These are phyloP conservation scores for Ilyonectria destructans DNA, from an alignment of 2,329 filamentous ascomycete genomes.

Conservation along the genomic window DNA sequence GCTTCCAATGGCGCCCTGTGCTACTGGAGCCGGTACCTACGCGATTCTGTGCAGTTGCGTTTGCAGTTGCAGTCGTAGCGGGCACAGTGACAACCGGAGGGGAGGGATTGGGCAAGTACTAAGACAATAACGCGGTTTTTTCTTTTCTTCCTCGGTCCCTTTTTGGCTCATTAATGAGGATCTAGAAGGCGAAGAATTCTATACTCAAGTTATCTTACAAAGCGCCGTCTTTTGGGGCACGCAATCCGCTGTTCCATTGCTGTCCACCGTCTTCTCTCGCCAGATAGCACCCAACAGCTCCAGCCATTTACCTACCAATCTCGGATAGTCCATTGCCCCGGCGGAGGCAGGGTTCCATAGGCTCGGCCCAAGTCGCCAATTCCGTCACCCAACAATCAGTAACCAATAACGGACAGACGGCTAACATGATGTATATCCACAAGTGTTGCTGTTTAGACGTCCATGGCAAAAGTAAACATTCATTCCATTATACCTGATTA, in stretches of 20 bases:
- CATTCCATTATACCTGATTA: too few relatives aligned
- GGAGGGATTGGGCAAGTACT: too few relatives aligned
- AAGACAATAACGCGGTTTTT: too few relatives aligned
- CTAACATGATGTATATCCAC: neutral
- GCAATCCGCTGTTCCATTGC: conserved; percentile 20
- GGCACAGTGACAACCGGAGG: too few relatives aligned
- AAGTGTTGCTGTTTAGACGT: neutral
- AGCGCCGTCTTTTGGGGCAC: neutral
- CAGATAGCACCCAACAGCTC: conserved; percentile 33
- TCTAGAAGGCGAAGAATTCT: neutral
- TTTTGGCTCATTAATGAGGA: neutral
- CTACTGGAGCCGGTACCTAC: neutral
- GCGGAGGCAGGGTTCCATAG: neutral
- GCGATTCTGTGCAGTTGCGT: neutral
- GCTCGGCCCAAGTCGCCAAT: neutral
- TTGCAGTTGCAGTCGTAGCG: neutral
- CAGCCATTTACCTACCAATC: conserved; percentile 14
- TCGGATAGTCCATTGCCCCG: conserved; percentile 11
- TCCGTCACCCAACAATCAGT: neutral
- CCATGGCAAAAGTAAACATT: neutral
- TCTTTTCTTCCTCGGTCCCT: too few relatives aligned
- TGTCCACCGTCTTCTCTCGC: conserved; percentile 46
- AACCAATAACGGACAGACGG: neutral
- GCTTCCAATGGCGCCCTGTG: conserved; percentile 25
- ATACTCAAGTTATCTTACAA: neutral